phyloP scores from a whole-genome alignment of 805 yeast genomes.

The Nakazawaea populi region DNA sequence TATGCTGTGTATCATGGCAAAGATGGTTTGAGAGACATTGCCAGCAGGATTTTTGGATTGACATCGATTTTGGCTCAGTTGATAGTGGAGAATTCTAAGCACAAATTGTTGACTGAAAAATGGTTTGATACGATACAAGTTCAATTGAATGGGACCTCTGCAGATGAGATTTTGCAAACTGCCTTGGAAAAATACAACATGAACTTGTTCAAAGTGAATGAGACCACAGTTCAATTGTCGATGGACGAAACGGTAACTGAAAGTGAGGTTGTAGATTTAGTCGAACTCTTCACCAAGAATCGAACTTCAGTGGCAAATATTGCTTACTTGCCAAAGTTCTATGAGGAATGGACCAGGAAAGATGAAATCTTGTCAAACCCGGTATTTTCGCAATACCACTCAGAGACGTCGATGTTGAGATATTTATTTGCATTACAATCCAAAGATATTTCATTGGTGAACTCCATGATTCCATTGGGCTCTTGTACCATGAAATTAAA shows the following conservation, averaged over 20 bases:
- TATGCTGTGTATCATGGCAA: constrained; percentile 97
- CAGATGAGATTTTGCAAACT: constrained; percentile 48
- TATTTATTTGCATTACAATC: constrained; percentile 80
- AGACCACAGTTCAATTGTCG: constrained; percentile 61
- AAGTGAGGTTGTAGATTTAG: constrained; percentile 52
- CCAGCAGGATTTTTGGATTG: constrained; percentile 66
- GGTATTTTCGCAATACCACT: constrained; percentile 83
- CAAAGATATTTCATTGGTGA: constrained; percentile 88
- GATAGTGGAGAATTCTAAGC: constrained; percentile 35
- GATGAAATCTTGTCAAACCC: constrained; percentile 60
- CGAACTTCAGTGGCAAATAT: constrained; percentile 17
- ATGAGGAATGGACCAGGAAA: constrained; percentile 43
- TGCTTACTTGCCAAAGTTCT: constrained; percentile 41
- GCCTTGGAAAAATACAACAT: constrained; percentile 63
- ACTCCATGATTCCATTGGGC: constrained; percentile 96
- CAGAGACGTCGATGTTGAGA: constrained; percentile 93
- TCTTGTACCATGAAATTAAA: constrained; percentile 98
- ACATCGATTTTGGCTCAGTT: constrained; percentile 66
- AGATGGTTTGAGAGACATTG: constrained; percentile 72
- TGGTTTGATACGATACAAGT: constrained; percentile 90
- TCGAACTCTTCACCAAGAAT: constrained; percentile 52
- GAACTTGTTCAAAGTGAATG: constrained; percentile 69
- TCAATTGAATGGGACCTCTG: constrained; percentile 38
- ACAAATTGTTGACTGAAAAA: constrained; percentile 46
- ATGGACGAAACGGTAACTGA: constrained; percentile 83